Conservation (phyloP, 1,284 basidiomycete genomes). For the Malassezia equina region DNA sequence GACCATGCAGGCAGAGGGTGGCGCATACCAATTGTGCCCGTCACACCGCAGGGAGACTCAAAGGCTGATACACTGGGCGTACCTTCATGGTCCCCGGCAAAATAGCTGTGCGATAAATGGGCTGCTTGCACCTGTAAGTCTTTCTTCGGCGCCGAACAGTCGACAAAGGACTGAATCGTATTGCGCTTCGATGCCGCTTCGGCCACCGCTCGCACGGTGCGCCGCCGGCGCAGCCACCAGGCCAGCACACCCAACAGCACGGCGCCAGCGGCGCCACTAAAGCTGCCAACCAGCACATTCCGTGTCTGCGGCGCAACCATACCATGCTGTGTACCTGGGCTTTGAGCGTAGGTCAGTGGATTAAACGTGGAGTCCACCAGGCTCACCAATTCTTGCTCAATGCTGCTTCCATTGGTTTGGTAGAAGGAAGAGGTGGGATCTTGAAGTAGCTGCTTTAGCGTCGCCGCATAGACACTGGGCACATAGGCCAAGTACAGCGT, state of each 20-base stretch:
- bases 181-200: not conserved
- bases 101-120: not conserved
- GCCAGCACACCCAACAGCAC: constrained; percentile 22
- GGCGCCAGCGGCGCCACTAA: constrained; percentile 25
- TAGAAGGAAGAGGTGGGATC: not conserved
- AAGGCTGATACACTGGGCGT: constrained; percentile 2
- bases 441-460: not conserved
- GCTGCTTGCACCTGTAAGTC: not conserved
- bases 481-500: constrained; percentile 41
- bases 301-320: constrained; percentile 15
- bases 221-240: constrained; percentile 13
- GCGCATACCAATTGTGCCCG: not conserved
- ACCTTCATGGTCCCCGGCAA: not conserved
- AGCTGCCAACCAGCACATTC: constrained; percentile 34
- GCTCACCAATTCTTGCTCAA: constrained; percentile 29
- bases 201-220: not conserved
- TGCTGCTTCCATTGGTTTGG: not conserved
- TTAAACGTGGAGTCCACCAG: constrained; percentile 36
- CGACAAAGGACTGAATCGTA: constrained; percentile 28
- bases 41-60: constrained; percentile 4
- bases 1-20: not conserved
- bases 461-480: constrained; percentile 6
- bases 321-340: constrained; percentile 2
- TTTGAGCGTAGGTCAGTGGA: constrained; percentile 17
- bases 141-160: not conserved